phyloP scores from a whole-genome alignment of 2,329 filamentous ascomycete species.

The Pseudomassariella vexata region DNA sequence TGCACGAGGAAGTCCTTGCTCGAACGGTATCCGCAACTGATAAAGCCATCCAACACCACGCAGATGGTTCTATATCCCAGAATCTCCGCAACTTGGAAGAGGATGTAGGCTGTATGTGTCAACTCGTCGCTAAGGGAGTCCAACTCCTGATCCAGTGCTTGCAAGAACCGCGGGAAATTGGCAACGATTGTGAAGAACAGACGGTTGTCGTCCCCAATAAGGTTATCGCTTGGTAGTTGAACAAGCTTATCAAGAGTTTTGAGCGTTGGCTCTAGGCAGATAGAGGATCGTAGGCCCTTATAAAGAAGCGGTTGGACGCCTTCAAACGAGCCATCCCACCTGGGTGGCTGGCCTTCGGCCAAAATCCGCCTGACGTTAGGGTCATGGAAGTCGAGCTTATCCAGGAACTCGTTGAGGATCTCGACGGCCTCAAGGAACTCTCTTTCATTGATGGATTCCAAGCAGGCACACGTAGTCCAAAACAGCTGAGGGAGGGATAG shows the following conservation, averaged over 20 bases:
- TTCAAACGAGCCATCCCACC: slow-evolving; percentile 86
- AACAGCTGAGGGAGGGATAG: slow-evolving; percentile 92
- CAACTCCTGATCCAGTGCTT: slow-evolving; percentile 64
- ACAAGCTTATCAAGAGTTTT: slow-evolving; percentile 73
- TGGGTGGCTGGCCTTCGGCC: slow-evolving; percentile 70
- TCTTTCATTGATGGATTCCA: slow-evolving; percentile 93
- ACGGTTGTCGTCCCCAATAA: slow-evolving; percentile 77
- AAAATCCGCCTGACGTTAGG: slow-evolving; percentile 64
- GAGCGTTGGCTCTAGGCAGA: slow-evolving; percentile 74
- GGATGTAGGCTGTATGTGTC: slow-evolving; percentile 58
- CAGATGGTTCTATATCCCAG: slow-evolving; percentile 65
- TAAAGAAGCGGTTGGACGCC: slow-evolving; percentile 82
- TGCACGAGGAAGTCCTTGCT: slow-evolving; percentile 72
- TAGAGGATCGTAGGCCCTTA: slow-evolving; percentile 84
- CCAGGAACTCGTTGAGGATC: slow-evolving; percentile 83
- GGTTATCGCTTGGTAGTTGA: slow-evolving; percentile 67
- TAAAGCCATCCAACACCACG: slow-evolving; percentile 63
- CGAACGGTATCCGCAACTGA: slow-evolving; percentile 58
- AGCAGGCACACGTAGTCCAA: slow-evolving; percentile 94
- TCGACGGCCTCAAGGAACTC: slow-evolving; percentile 89
- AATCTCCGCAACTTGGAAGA: slow-evolving; percentile 67
- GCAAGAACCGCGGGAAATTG: slow-evolving; percentile 82
- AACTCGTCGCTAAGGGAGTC: slow-evolving; percentile 48
- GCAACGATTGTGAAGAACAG: slow-evolving; percentile 82
- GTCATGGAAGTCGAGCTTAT: slow-evolving; percentile 75